Evolutionary conservation across 2,329 filamentous ascomycete genomes (phyloP).

Genomic region (Aplosporella prunicola): DNA sequence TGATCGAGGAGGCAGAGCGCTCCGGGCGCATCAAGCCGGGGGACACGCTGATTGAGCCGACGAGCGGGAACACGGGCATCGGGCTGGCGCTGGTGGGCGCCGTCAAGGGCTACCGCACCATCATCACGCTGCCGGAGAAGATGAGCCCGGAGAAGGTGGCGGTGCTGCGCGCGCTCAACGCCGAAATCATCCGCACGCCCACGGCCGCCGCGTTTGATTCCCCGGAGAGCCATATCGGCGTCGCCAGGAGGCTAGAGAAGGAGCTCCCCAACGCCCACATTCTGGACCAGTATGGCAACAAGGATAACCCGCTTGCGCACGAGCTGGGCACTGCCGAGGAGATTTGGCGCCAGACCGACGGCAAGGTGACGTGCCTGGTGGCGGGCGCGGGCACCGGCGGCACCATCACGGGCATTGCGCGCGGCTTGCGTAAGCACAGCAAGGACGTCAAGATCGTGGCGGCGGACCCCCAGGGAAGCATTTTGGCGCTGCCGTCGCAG

Average conservation of each 20-base stretch:
- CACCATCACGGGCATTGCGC: constrained; percentile 83
- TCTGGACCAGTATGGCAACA: constrained; percentile 88
- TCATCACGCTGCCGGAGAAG: constrained; percentile 97
- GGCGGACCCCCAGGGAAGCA: constrained; percentile 85
- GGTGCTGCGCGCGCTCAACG: constrained; percentile 83
- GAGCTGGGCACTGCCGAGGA: constrained; percentile 92
- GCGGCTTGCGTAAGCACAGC: constrained; percentile 81
- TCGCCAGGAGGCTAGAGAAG: constrained; percentile 80
- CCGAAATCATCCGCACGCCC: constrained; percentile 94
- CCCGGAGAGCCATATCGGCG: constrained; percentile 94
- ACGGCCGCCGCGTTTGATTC: constrained; percentile 92
- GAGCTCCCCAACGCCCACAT: constrained; percentile 97
- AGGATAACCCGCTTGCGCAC: constrained; percentile 86
- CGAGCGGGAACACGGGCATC: constrained; percentile 96
- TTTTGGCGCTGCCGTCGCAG: constrained; percentile 69
- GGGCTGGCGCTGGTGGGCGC: constrained; percentile 88
- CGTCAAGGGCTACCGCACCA: constrained; percentile 95
- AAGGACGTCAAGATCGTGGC: constrained; percentile 77
- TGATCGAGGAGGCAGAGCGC: constrained; percentile 93
- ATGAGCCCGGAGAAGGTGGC: constrained; percentile 99
- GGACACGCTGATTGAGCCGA: constrained; percentile 95
- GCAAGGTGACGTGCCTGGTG: constrained; percentile 72
- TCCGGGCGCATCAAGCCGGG: constrained; percentile 91
- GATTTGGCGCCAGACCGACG: constrained; percentile 84
- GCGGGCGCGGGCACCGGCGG: constrained; percentile 93